Evolutionary conservation across 768 basidiomycete species (phyloP).

Genomic region (Leccinum imitatum): DNA sequence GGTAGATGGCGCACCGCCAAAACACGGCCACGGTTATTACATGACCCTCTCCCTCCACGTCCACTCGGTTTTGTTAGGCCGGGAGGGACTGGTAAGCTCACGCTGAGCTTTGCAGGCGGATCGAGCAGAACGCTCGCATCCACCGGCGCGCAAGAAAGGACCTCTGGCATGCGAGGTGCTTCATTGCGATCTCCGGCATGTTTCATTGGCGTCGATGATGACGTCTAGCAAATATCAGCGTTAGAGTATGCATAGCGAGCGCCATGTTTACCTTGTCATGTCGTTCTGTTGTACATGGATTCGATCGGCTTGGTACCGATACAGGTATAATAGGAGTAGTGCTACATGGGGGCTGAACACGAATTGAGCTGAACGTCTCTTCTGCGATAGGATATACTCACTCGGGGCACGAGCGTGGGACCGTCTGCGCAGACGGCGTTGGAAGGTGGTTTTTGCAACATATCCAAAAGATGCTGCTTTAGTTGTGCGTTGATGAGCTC

Average conservation of each 20-base stretch:
- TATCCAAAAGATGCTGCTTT: neutral
- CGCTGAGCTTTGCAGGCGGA: neutral
- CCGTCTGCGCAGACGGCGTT: neutral
- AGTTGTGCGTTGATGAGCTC: constrained; percentile 2
- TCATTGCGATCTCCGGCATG: neutral
- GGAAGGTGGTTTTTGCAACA: neutral
- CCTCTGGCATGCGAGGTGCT: neutral
- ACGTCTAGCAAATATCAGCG: constrained; percentile 8
- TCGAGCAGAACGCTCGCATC: neutral
- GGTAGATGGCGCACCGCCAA: constrained; percentile 4
- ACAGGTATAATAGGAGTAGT: neutral
- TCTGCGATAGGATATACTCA: neutral
- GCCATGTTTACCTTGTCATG: constrained; percentile 4
- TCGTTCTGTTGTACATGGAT: neutral
- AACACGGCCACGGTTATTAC: neutral
- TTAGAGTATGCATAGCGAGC: neutral
- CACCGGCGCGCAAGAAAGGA: neutral
- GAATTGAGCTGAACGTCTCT: neutral
- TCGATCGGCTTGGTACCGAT: neutral
- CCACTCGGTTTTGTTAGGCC: constrained; percentile 4
- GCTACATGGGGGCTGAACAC: constrained; percentile 4
- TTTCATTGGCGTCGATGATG: constrained; percentile 5
- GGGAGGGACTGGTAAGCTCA: constrained; percentile 12
- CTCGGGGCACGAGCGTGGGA: neutral
- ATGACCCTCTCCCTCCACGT: neutral